These are phyloP conservation scores for Zymoseptoria brevis DNA, from an alignment of 2,329 filamentous ascomycete species.

Conservation along the genomic window DNA sequence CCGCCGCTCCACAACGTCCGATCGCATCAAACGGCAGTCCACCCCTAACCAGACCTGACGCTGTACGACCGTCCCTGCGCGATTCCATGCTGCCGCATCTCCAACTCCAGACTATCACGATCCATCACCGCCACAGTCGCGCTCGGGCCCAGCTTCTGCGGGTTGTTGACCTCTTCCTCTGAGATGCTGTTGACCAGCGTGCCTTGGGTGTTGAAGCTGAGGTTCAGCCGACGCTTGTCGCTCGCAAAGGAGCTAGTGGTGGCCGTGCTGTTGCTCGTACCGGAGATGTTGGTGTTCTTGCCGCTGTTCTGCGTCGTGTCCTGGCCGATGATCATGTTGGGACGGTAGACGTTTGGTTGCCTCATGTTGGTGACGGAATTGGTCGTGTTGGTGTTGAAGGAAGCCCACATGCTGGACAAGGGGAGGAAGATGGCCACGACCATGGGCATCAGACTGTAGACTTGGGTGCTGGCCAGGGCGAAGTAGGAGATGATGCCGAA, in stretches of 20 bases:
- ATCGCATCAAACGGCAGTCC: background rate
- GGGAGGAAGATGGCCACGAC: constrained; percentile 56
- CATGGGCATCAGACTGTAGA: constrained; percentile 49
- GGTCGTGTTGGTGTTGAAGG: constrained; percentile 27
- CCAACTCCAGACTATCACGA: constrained; percentile 16
- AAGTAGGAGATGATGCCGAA: constrained; percentile 53
- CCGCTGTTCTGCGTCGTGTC: constrained; percentile 2
- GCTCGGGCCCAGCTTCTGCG: constrained; percentile 9
- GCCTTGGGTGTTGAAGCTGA: constrained; percentile 9
- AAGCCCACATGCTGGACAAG: constrained; percentile 59
- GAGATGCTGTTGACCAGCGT: constrained; percentile 17
- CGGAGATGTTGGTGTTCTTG: background rate
- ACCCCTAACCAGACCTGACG: constrained; percentile 15
- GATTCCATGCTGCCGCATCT: constrained; percentile 18
- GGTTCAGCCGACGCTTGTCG: constrained; percentile 17
- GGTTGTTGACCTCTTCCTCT: constrained; percentile 6
- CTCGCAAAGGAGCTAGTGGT: constrained; percentile 7
- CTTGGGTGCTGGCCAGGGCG: constrained; percentile 40
- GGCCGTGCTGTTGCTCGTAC: constrained; percentile 7
- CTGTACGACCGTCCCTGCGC: constrained; percentile 19
- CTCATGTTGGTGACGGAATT: constrained; percentile 20
- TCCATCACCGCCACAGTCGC: background rate
- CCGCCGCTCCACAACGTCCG: background rate
- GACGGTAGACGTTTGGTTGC: constrained; percentile 12
- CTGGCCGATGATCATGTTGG: constrained; percentile 6